Percentiles rank a stretch among this genome's conserved stretches.
These are phyloP conservation scores for Linanthus parryae DNA, from an alignment of 148 eudicot species.

Conservation along the genomic window DNA sequence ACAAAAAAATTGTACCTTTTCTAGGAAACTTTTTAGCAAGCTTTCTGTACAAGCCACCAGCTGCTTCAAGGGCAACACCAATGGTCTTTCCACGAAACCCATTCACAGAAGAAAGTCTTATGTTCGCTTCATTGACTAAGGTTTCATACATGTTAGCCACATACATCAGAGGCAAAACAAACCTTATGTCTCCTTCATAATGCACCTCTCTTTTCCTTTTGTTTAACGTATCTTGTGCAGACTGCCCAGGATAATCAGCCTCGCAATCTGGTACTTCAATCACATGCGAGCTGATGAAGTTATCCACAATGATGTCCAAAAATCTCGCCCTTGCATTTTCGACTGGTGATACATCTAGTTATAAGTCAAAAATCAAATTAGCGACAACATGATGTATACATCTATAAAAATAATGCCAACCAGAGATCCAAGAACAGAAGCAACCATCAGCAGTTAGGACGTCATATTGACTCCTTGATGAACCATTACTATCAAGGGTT, in stretches of 20 bases:
- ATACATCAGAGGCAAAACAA: slow-evolving; percentile 89
- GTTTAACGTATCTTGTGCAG: slow-evolving; percentile 55
- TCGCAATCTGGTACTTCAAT: slow-evolving; percentile 49
- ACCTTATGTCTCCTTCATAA: slow-evolving; percentile 83
- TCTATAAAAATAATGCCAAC: slow-evolving; percentile 9
- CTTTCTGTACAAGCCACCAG: slow-evolving; percentile 95
- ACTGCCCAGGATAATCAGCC: slow-evolving; percentile 36
- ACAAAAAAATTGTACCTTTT: slow-evolving; percentile 45
- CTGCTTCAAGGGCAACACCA: slow-evolving; percentile 95
- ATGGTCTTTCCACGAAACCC: slow-evolving; percentile 85
- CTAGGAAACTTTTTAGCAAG: slow-evolving; percentile 78
- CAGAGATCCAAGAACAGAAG: slow-evolving; percentile 4
- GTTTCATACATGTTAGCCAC: slow-evolving; percentile 92
- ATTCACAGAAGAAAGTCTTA: slow-evolving; percentile 52
- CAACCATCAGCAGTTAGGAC: slow-evolving; percentile 55
- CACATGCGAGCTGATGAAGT: slow-evolving; percentile 57
- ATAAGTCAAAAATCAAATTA: not conserved
- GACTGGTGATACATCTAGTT: slow-evolving; percentile 73
- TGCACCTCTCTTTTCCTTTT: slow-evolving; percentile 69
- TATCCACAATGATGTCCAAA: slow-evolving; percentile 72
- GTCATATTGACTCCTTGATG: slow-evolving; percentile 43
- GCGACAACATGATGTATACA: not conserved
- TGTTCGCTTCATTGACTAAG: slow-evolving; percentile 69
- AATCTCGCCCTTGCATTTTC: slow-evolving; percentile 82
- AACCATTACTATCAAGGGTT: slow-evolving; percentile 62